Percentiles rank a stretch among this genome's conserved stretches.
These are phyloP conservation scores for Roridomyces roridus DNA, from an alignment of 768 basidiomycete species.

Conservation along the genomic window DNA sequence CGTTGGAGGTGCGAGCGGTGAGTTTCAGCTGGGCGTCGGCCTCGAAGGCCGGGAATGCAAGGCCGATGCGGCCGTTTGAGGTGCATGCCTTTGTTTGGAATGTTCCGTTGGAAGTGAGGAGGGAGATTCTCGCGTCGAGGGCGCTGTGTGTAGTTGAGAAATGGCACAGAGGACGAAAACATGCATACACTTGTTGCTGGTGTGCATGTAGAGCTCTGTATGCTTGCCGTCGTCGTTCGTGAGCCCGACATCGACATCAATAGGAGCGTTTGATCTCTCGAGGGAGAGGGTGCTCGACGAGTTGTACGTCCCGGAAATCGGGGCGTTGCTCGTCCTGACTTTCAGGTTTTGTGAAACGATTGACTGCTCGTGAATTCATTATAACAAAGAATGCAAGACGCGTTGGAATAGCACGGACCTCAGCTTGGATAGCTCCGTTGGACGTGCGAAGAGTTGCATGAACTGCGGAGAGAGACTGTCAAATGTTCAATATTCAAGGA, in stretches of 20 bases:
- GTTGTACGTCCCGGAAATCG: constrained; percentile 42
- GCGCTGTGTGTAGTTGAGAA: not conserved
- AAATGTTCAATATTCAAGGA: not conserved
- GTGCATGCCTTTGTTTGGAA: constrained; percentile 40
- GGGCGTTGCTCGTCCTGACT: constrained; percentile 39
- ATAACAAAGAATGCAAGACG: not conserved
- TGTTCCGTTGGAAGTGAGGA: constrained; percentile 25
- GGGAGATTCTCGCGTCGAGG: not conserved
- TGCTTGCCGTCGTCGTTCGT: constrained; percentile 14
- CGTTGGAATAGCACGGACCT: not conserved
- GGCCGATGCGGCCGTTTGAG: constrained; percentile 36
- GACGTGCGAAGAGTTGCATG: constrained; percentile 7
- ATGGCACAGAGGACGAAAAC: not conserved
- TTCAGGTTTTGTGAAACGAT: constrained; percentile 31
- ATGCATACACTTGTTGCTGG: constrained; percentile 8
- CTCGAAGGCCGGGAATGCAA: constrained; percentile 40
- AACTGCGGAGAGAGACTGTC: constrained; percentile 2
- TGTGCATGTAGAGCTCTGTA: constrained; percentile 2
- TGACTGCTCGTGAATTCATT: constrained; percentile 28
- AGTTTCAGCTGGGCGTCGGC: constrained; percentile 38
- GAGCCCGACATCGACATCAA: constrained; percentile 39
- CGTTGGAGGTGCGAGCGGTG: constrained; percentile 38
- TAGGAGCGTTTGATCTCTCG: constrained; percentile 36
- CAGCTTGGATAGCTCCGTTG: constrained; percentile 7
- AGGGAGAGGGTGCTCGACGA: constrained; percentile 34